These are phyloP conservation scores for Elongisporangium undulatum DNA, from an alignment of 352 stramenopile genomes.

Conservation along the genomic window DNA sequence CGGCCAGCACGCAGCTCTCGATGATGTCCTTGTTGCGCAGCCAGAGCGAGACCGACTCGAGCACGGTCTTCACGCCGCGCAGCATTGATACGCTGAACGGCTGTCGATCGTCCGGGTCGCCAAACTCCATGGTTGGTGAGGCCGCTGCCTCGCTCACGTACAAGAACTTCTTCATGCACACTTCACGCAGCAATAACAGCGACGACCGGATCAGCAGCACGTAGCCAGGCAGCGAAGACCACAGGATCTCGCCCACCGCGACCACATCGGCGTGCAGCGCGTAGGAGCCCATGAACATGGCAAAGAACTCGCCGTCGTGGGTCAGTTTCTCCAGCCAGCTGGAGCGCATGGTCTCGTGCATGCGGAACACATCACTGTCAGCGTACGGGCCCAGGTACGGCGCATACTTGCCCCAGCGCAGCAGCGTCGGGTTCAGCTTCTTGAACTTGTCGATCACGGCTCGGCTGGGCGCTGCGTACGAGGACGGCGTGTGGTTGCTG, in stretches of 20 bases:
- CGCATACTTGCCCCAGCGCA: slow-evolving; percentile 49
- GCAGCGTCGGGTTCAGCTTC: slow-evolving; percentile 50
- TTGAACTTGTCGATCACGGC: slow-evolving; percentile 38
- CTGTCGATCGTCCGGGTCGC: slow-evolving; percentile 20
- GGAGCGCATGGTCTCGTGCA: slow-evolving; percentile 29
- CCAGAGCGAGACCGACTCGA: slow-evolving; percentile 48
- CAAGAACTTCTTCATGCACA: slow-evolving; percentile 59
- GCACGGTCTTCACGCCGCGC: slow-evolving; percentile 45
- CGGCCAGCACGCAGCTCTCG: slow-evolving; percentile 56
- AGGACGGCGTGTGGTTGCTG: slow-evolving; percentile 12
- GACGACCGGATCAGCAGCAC: slow-evolving; percentile 48
- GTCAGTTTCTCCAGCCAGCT: slow-evolving; percentile 53
- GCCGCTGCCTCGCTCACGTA: slow-evolving; percentile 38
- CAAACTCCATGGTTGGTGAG: slow-evolving; percentile 24
- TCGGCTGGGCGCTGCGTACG: slow-evolving; percentile 15
- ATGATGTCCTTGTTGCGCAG: slow-evolving; percentile 58
- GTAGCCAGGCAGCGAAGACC: slow-evolving; percentile 57
- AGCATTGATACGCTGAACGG: slow-evolving; percentile 48
- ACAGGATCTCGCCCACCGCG: slow-evolving; percentile 29
- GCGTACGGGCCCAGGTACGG: slow-evolving; percentile 50
- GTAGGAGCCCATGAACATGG: slow-evolving; percentile 62
- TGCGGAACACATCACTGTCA: slow-evolving; percentile 56
- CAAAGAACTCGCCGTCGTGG: slow-evolving; percentile 70
- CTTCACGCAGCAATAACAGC: slow-evolving; percentile 63
- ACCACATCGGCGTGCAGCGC: slow-evolving; percentile 43